Conservation (phyloP, 129 eudicot genomes). For the Deinandra increscens region DNA sequence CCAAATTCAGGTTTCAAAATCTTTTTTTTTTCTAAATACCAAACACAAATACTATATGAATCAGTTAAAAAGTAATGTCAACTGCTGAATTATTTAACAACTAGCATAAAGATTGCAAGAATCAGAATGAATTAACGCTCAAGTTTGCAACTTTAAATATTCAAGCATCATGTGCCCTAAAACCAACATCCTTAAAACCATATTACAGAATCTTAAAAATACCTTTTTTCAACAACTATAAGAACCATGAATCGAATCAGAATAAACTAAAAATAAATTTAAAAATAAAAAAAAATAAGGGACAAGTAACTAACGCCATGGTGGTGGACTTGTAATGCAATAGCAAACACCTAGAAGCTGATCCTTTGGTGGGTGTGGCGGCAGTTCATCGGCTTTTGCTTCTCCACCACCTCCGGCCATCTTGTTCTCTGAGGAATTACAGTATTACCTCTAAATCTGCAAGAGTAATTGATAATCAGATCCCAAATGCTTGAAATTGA, state of each 20-base stretch:
- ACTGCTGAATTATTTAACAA: conserved; percentile 3
- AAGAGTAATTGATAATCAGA: conserved; percentile 24
- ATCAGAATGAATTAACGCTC: conserved; percentile 16
- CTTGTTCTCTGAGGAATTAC: conserved; percentile 8
- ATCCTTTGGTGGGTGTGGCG: conserved; percentile 94
- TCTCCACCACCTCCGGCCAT: conserved; percentile 86
- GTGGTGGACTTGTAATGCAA: conserved; percentile 94
- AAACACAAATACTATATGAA: neutral
- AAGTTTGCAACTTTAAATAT: conserved; percentile 27
- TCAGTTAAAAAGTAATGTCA: conserved; percentile 15
- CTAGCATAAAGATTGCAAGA: conserved; percentile 30
- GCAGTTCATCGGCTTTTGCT: conserved; percentile 66
- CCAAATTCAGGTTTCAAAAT: neutral
- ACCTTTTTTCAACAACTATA: conserved; percentile 1
- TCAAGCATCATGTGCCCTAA: conserved; percentile 29
- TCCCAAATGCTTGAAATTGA: conserved; percentile 5
- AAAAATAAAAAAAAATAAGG: neutral
- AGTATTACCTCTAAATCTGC: conserved; percentile 38
- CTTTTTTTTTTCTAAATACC: neutral
- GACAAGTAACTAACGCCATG: conserved; percentile 72
- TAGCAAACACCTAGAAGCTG: conserved; percentile 86
- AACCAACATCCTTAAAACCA: too few species aligned
- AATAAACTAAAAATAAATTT: conserved; percentile 6
- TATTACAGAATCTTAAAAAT: conserved; percentile 15
- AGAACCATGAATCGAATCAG: conserved; percentile 2